These are phyloP conservation scores for Daucus carota DNA, from an alignment of 129 eudicot genomes.

Conservation along the genomic window DNA sequence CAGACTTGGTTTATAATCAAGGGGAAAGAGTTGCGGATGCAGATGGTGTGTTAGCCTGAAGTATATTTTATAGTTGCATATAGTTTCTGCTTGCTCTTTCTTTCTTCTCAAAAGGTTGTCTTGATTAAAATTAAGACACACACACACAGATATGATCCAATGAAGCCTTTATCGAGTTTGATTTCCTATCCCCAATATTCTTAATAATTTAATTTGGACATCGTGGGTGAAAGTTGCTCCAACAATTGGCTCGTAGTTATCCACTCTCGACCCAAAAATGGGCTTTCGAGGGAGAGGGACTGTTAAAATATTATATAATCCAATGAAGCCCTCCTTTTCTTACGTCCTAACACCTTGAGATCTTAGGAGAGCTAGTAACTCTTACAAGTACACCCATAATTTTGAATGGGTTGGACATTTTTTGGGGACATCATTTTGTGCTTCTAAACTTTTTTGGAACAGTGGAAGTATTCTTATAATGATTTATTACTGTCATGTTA, in stretches of 20 bases:
- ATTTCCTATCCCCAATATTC: not conserved
- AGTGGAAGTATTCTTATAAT: not conserved
- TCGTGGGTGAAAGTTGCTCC: not conserved
- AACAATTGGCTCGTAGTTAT: not conserved
- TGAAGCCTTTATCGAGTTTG: not conserved
- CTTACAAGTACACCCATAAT: not conserved
- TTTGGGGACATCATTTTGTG: not conserved
- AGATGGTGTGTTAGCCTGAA: conserved; percentile 52
- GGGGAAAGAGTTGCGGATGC: conserved; percentile 66
- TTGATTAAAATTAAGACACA: not conserved
- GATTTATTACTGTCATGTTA: not conserved
- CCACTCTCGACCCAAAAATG: not conserved
- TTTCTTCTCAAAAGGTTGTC: not conserved
- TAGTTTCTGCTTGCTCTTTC: not conserved
- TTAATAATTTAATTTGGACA: not conserved
- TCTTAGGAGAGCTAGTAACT: not conserved
- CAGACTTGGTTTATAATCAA: conserved; percentile 50
- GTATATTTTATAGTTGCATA: not conserved
- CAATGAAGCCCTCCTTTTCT: not conserved
- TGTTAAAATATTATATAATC: not conserved
- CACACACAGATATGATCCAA: not conserved
- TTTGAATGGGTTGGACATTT: not conserved
- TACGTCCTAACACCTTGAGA: not conserved
- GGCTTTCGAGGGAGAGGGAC: not conserved
- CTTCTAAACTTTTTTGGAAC: not conserved